phyloP scores from a whole-genome alignment of 305 asterid species.

The Plantago coronopus region DNA sequence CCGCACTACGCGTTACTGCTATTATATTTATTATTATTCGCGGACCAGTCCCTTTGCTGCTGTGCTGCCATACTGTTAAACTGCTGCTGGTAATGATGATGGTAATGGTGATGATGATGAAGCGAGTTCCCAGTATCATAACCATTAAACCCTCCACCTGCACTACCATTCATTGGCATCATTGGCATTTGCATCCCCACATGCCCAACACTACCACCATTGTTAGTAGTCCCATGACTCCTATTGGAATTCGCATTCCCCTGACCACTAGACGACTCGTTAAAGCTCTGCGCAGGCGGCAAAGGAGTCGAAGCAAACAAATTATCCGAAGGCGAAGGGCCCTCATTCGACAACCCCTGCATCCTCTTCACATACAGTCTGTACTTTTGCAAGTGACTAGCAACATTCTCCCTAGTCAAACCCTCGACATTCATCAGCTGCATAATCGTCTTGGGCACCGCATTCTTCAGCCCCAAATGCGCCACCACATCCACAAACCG shows the following conservation, averaged over 20 bases:
- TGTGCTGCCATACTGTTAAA: slow-evolving; percentile 49
- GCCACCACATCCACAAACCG: slow-evolving; percentile 40
- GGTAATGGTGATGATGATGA: slow-evolving; percentile 24
- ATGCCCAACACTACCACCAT: slow-evolving; percentile 18
- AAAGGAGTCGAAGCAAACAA: slow-evolving; percentile 29
- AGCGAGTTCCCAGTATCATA: slow-evolving; percentile 33
- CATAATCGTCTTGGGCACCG: slow-evolving; percentile 38
- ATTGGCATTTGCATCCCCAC: slow-evolving; percentile 40
- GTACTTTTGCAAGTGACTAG: slow-evolving; percentile 47
- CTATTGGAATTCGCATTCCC: slow-evolving; percentile 7
- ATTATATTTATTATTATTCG: slow-evolving; percentile 27
- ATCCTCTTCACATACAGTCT: slow-evolving; percentile 39
- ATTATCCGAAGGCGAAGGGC: slow-evolving; percentile 30
- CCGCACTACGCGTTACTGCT: slow-evolving; percentile 27
- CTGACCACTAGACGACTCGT: slow-evolving; percentile 43
- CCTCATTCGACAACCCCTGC: slow-evolving; percentile 38
- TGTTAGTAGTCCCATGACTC: background rate
- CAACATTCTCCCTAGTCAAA: slow-evolving; percentile 41
- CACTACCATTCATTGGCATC: slow-evolving; percentile 47
- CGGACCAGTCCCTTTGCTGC: slow-evolving; percentile 63
- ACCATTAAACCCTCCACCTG: slow-evolving; percentile 31
- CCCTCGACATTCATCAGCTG: slow-evolving; percentile 50
- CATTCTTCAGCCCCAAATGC: slow-evolving; percentile 35
- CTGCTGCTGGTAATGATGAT: slow-evolving; percentile 46
- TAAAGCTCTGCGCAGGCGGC: slow-evolving; percentile 47